Evolutionary conservation across 164 flowering plant species (phyloP).

Genomic region (Nymphaea colorata): DNA sequence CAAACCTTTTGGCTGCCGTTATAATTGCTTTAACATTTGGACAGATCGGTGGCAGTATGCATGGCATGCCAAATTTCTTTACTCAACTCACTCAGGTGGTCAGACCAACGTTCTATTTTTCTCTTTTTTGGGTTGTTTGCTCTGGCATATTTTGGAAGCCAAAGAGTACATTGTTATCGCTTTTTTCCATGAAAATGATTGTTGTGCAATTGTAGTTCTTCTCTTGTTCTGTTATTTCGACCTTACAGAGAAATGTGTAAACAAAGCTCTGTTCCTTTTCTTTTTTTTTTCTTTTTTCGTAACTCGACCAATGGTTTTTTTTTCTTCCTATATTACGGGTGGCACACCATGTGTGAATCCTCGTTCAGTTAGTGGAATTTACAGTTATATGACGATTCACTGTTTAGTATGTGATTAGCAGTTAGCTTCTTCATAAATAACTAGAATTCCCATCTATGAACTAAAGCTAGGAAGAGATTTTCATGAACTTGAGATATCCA

Average conservation of each 20-base stretch:
- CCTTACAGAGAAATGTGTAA: neutral
- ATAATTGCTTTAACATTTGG: constrained; percentile 77
- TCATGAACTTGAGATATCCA: too few relatives aligned
- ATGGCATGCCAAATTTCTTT: constrained; percentile 49
- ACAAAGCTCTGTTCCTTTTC: neutral
- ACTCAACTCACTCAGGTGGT: constrained; percentile 61
- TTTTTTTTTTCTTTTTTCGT: neutral
- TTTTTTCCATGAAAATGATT: neutral
- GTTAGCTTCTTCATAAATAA: neutral
- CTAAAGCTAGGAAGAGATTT: neutral
- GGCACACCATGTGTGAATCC: neutral
- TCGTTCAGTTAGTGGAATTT: neutral
- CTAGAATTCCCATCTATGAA: neutral
- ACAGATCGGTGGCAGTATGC: constrained; percentile 43
- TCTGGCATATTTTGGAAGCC: neutral
- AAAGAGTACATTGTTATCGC: neutral
- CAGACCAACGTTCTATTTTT: neutral
- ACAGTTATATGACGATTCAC: neutral
- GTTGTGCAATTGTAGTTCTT: neutral
- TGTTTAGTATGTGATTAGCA: neutral
- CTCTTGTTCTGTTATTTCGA: neutral
- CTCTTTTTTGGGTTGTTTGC: neutral
- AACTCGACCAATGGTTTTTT: neutral
- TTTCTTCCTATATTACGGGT: neutral
- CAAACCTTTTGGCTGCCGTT: constrained; percentile 75